phyloP scores from a whole-genome alignment of 1,284 basidiomycete species.

The Ganoderma sp. region DNA sequence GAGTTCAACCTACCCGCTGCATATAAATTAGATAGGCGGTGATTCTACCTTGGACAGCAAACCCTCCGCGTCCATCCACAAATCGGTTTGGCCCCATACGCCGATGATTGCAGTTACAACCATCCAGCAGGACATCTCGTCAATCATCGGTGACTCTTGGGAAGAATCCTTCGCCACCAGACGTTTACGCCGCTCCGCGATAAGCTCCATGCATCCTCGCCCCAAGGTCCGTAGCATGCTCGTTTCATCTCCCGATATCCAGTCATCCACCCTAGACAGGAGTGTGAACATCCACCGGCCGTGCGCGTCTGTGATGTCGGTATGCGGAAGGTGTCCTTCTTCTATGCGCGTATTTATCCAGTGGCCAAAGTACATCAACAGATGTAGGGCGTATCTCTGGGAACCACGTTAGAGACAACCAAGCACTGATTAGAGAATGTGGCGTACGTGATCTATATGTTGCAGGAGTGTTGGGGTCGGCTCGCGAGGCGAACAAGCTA shows the following conservation, averaged over 20 bases:
- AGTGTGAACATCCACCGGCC: conserved; percentile 86
- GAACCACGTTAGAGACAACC: conserved; percentile 26
- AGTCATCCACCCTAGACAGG: conserved; percentile 74
- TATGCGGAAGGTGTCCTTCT: conserved; percentile 45
- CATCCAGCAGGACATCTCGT: conserved; percentile 82
- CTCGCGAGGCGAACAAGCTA: conserved; percentile 45
- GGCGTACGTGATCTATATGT: conserved; percentile 68
- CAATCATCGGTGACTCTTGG: conserved; percentile 41
- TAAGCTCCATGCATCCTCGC: conserved; percentile 69
- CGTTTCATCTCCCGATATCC: conserved; percentile 80
- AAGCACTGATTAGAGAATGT: conserved; percentile 3
- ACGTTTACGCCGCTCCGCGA: conserved; percentile 46
- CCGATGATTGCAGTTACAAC: conserved; percentile 74
- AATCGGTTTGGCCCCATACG: conserved; percentile 86
- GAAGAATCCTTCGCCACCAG: conserved; percentile 5
- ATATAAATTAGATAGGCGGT: background rate
- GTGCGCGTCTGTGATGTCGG: conserved; percentile 66
- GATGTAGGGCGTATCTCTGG: conserved; percentile 72
- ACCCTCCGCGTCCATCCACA: conserved; percentile 79
- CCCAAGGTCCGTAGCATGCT: conserved; percentile 79
- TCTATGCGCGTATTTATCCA: conserved; percentile 75
- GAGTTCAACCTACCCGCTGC: background rate
- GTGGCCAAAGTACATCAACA: conserved; percentile 82
- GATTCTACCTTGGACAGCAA: conserved; percentile 31
- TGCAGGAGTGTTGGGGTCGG: conserved; percentile 62